Evolutionary conservation across 495 filamentous ascomycete genomes (phyloP).

Genomic region (Hapsidospora chrysogenum): DNA sequence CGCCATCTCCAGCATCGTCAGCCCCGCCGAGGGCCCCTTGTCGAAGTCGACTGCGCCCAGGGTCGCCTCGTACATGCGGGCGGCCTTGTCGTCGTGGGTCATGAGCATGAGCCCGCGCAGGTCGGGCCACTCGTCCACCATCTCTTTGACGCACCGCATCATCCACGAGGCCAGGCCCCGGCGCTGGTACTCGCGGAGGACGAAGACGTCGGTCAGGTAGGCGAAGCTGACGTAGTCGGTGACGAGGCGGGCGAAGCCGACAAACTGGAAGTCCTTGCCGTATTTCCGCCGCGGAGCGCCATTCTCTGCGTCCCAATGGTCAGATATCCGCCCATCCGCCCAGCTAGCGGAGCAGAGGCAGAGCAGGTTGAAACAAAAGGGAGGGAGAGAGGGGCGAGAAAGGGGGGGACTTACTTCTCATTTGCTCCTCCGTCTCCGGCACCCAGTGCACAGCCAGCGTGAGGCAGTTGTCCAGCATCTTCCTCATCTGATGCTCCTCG

Average conservation of each 20-base stretch:
- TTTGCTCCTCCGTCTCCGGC: slow-evolving; percentile 11
- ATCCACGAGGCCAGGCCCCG: slow-evolving; percentile 49
- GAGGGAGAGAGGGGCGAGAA: not conserved
- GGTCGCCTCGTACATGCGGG: slow-evolving; percentile 27
- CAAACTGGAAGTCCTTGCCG: slow-evolving; percentile 8
- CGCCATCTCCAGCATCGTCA: slow-evolving; percentile 15
- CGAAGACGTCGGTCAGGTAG: slow-evolving; percentile 57
- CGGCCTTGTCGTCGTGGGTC: slow-evolving; percentile 17
- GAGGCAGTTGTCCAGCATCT: slow-evolving; percentile 32
- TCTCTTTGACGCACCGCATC: slow-evolving; percentile 38
- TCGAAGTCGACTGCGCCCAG: slow-evolving; percentile 27
- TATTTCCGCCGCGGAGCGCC: slow-evolving; percentile 4
- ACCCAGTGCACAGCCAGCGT: slow-evolving; percentile 37
- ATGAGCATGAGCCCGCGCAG: slow-evolving; percentile 39
- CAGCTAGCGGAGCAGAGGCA: too few species aligned
- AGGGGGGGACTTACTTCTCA: slow-evolving; percentile 8
- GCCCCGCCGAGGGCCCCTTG: slow-evolving; percentile 5
- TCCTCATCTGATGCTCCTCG: slow-evolving; percentile 18
- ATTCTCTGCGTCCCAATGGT: slow-evolving; percentile 1
- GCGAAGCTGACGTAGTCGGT: slow-evolving; percentile 49
- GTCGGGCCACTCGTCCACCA: slow-evolving; percentile 34
- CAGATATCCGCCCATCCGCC: too few species aligned
- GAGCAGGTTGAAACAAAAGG: not conserved
- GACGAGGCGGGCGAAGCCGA: slow-evolving; percentile 46
- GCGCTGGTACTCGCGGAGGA: slow-evolving; percentile 35